Evolutionary conservation across 1,139 yeast genomes (phyloP).

Genomic region (Sugiyamaella castrensis): DNA sequence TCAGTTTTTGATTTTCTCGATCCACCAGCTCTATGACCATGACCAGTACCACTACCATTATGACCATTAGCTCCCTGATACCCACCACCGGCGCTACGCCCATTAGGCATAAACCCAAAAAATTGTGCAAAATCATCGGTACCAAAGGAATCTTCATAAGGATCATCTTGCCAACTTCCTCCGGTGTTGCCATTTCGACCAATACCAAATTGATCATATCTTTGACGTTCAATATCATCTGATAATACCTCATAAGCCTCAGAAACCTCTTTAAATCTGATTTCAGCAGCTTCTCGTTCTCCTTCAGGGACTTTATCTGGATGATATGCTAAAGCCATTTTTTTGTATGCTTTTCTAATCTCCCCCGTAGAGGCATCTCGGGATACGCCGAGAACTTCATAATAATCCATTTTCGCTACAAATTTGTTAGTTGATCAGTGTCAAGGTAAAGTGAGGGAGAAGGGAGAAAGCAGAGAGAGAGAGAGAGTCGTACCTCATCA

Average conservation of each 20-base stretch:
- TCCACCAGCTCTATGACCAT: slow-evolving; percentile 15
- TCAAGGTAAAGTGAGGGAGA: too few relatives aligned
- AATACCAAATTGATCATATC: slow-evolving; percentile 57
- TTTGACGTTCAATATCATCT: slow-evolving; percentile 53
- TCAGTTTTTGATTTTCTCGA: slow-evolving; percentile 44
- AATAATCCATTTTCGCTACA: slow-evolving; percentile 41
- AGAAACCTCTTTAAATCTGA: slow-evolving; percentile 68
- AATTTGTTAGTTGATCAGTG: too few relatives aligned
- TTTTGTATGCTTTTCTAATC: slow-evolving; percentile 73
- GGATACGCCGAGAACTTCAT: slow-evolving; percentile 66
- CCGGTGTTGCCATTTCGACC: slow-evolving; percentile 10
- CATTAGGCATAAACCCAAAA: slow-evolving; percentile 40
- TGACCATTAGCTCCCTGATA: not conserved
- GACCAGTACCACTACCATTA: slow-evolving; percentile 8
- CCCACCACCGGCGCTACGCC: slow-evolving; percentile 21
- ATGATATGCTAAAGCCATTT: slow-evolving; percentile 67
- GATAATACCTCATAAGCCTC: slow-evolving; percentile 75
- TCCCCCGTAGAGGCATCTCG: slow-evolving; percentile 60
- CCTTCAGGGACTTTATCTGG: slow-evolving; percentile 74
- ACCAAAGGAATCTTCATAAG: slow-evolving; percentile 40
- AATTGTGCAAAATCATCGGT: slow-evolving; percentile 74
- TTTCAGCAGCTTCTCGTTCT: slow-evolving; percentile 64
- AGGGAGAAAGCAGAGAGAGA: too few relatives aligned
- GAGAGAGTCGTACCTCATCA: too few relatives aligned
- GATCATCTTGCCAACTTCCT: slow-evolving; percentile 22